Conservation (phyloP, 805 yeast genomes). For the Spathaspora sp. region DNA sequence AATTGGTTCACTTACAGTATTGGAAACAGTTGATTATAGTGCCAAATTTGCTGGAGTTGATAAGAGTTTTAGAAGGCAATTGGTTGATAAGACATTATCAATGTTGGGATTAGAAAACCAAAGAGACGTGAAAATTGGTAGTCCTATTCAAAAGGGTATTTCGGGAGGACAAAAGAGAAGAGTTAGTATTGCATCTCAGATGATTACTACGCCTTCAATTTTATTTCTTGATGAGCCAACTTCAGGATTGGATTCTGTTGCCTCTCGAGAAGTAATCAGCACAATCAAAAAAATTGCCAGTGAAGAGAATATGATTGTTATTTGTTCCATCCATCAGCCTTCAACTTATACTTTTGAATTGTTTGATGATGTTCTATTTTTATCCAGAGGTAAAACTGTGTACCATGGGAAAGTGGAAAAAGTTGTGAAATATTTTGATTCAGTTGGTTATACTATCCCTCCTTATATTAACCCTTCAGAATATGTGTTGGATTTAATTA, state of each 20-base stretch:
- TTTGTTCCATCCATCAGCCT: constrained; percentile 53
- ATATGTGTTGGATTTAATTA: constrained; percentile 24
- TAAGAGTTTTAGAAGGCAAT: constrained; percentile 6
- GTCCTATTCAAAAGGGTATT: constrained; percentile 18
- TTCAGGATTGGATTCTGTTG: constrained; percentile 54
- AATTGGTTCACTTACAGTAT: constrained; percentile 18
- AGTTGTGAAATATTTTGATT: constrained; percentile 15
- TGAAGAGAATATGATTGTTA: constrained; percentile 29
- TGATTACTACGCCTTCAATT: constrained; percentile 20
- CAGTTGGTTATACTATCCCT: constrained; percentile 16
- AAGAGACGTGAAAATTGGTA: constrained; percentile 15
- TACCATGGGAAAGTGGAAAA: constrained; percentile 14
- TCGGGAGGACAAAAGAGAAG: constrained; percentile 22
- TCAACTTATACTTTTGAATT: constrained; percentile 41
- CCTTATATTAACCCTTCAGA: constrained; percentile 22
- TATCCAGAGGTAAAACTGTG: constrained; percentile 19
- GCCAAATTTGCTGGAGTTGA: constrained; percentile 4
- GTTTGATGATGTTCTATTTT: constrained; percentile 21
- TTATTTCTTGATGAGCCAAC: constrained; percentile 61
- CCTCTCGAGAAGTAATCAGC: constrained; percentile 52
- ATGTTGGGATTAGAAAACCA: constrained; percentile 13
- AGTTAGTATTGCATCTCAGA: constrained; percentile 17
- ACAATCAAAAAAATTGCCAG: constrained; percentile 41
- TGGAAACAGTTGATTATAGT: constrained; percentile 14
- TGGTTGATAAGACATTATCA: constrained; percentile 9